Conservation (phyloP, 768 basidiomycete genomes). For the Boletellus emodensis region DNA sequence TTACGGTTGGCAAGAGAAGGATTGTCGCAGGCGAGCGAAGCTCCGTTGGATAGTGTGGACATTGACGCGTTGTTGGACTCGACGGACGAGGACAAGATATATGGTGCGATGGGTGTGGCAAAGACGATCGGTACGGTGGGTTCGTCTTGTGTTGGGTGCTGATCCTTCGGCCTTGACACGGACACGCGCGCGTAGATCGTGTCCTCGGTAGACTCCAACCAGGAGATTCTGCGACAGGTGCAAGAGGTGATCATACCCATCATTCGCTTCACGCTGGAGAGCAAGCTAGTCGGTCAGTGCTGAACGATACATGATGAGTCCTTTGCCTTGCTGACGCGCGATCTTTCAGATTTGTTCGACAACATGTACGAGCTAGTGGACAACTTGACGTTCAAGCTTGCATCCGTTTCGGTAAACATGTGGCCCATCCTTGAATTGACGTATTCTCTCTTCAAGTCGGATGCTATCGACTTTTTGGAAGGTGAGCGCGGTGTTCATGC, state of each 20-base stretch:
- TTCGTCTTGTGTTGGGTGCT: slow-evolving; percentile 1
- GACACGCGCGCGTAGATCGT: slow-evolving; percentile 53
- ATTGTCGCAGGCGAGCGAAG: slow-evolving; percentile 47
- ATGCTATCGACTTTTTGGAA: slow-evolving; percentile 83
- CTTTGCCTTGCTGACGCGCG: not conserved
- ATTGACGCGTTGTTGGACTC: slow-evolving; percentile 51
- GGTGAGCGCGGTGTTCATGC: slow-evolving; percentile 39
- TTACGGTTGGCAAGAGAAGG: slow-evolving; percentile 72
- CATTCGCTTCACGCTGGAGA: slow-evolving; percentile 71
- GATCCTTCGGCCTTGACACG: not conserved
- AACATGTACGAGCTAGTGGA: slow-evolving; percentile 86
- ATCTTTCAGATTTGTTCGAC: slow-evolving; percentile 68
- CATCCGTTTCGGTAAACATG: slow-evolving; percentile 72
- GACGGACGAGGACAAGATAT: slow-evolving; percentile 80
- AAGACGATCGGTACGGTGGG: slow-evolving; percentile 80
- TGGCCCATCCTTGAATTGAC: slow-evolving; percentile 86
- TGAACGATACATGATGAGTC: not conserved
- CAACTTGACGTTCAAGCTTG: slow-evolving; percentile 76
- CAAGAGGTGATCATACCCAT: slow-evolving; percentile 81
- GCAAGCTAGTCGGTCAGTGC: slow-evolving; percentile 66
- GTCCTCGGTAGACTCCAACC: slow-evolving; percentile 64
- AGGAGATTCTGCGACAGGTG: slow-evolving; percentile 72
- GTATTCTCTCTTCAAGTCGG: slow-evolving; percentile 76
- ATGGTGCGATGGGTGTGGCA: slow-evolving; percentile 81
- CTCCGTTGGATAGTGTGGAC: slow-evolving; percentile 47